These are phyloP conservation scores for Wolfiporia cocos DNA, from an alignment of 1,284 basidiomycete species.

Conservation along the genomic window DNA sequence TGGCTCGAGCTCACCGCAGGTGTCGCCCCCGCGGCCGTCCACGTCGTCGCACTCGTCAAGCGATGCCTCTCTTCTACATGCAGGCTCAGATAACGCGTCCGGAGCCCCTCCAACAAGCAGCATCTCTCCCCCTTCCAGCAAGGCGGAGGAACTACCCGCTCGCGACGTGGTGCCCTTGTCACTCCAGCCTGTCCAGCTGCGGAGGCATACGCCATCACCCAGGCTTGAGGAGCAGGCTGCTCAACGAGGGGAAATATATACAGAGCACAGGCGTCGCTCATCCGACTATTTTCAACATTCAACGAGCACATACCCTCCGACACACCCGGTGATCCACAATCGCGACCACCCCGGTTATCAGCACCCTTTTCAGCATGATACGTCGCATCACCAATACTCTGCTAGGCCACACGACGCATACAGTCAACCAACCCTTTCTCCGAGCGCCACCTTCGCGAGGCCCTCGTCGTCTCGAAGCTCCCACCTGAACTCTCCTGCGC, in stretches of 20 bases:
- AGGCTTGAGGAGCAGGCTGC: constrained; percentile 4
- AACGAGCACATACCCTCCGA: constrained; percentile 7
- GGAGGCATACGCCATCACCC: constrained; percentile 20
- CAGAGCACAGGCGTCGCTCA: not conserved
- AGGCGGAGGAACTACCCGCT: too few species aligned
- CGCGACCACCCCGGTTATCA: constrained; percentile 12
- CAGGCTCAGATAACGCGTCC: not conserved
- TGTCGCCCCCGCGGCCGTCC: too few species aligned
- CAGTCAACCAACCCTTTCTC: constrained; percentile 7
- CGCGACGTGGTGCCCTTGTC: constrained; percentile 20
- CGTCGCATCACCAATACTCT: constrained; percentile 10
- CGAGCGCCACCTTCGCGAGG: constrained; percentile 8
- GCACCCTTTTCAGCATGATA: constrained; percentile 11
- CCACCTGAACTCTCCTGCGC: constrained; percentile 10
- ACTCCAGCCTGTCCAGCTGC: constrained; percentile 15
- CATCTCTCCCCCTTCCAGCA: too few species aligned
- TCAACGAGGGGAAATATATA: constrained; percentile 1
- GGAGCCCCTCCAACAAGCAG: not conserved
- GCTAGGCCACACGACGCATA: constrained; percentile 11
- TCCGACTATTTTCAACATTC: constrained; percentile 6
- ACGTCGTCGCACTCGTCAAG: constrained; percentile 7
- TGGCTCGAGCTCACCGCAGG: not conserved
- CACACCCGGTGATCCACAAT: constrained; percentile 10
- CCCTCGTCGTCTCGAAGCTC: constrained; percentile 14
- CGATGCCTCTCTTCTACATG: not conserved